Evolutionary conservation across 179 eudicot species (phyloP).

Genomic region (Silene coronaria): DNA sequence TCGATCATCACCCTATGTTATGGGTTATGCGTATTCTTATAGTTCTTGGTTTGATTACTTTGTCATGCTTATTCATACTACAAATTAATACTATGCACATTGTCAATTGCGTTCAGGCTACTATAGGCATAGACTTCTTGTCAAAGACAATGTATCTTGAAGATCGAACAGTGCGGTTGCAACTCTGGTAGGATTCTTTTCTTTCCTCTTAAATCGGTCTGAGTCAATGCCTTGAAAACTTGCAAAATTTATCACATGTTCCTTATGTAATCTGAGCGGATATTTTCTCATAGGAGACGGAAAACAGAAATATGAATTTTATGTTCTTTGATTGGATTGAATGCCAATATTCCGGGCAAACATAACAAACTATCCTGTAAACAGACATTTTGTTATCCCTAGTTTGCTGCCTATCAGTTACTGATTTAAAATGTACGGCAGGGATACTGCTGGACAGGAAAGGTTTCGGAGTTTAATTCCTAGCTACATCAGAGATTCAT

Average conservation of each 20-base stretch:
- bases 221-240: neutral
- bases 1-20: no score
- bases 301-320: neutral
- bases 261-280: neutral
- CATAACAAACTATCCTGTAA: neutral
- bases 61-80: neutral
- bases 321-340: neutral
- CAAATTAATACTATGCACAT: neutral
- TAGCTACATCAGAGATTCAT: constrained; percentile 88
- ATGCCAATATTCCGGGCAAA: neutral
- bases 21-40: neutral
- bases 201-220: neutral
- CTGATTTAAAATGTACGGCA: constrained; percentile 21
- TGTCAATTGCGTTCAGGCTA: constrained; percentile 51
- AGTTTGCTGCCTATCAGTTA: neutral
- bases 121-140: constrained; percentile 81
- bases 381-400: neutral
- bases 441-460: constrained; percentile 97
- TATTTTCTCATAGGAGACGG: neutral
- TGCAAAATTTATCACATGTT: no score
- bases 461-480: constrained; percentile 92
- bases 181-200: constrained; percentile 55
- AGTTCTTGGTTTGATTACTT: neutral
- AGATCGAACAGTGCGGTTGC: constrained; percentile 87
- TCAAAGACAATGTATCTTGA: constrained; percentile 94